phyloP scores from a whole-genome alignment of 768 basidiomycete genomes.

The Xerocomus spinulosus region DNA sequence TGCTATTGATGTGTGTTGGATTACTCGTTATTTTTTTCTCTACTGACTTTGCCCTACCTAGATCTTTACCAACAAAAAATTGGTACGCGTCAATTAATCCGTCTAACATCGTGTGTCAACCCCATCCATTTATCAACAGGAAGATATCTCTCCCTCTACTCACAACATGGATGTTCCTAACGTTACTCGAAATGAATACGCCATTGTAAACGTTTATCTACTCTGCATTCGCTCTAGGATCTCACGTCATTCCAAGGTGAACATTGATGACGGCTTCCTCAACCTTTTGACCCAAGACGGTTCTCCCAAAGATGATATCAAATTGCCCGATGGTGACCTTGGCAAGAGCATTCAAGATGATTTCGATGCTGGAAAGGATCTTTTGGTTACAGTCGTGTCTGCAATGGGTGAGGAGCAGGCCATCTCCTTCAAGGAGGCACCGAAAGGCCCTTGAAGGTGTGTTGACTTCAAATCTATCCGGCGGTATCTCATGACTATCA shows the following conservation, averaged over 20 bases:
- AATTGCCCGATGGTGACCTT: slow-evolving; percentile 80
- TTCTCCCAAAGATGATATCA: slow-evolving; percentile 86
- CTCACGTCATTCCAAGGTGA: slow-evolving; percentile 44
- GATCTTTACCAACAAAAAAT: slow-evolving; percentile 99
- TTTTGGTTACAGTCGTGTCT: slow-evolving; percentile 78
- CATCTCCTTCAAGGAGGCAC: slow-evolving; percentile 86
- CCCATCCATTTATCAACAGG: slow-evolving; percentile 41
- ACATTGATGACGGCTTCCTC: slow-evolving; percentile 92
- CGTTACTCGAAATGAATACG: slow-evolving; percentile 85
- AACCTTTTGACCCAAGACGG: slow-evolving; percentile 89
- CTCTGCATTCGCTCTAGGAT: background rate
- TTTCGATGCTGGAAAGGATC: slow-evolving; percentile 86
- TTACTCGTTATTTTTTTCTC: background rate
- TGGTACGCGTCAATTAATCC: slow-evolving; percentile 46
- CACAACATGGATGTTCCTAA: slow-evolving; percentile 99
- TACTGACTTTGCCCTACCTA: slow-evolving; percentile 29
- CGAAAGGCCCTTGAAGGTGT: slow-evolving; percentile 45
- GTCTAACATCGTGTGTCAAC: background rate
- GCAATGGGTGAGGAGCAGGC: slow-evolving; percentile 95
- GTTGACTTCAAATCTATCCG: background rate
- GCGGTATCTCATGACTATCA: background rate
- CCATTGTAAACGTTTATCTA: slow-evolving; percentile 53
- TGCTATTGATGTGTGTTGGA: slow-evolving; percentile 81
- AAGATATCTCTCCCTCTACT: slow-evolving; percentile 93
- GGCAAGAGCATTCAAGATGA: slow-evolving; percentile 62